Evolutionary conservation across 2,329 filamentous ascomycete species (phyloP), one percentile per base, ranked within the genome.

Genomic region (Bisporella sp.): DNA sequence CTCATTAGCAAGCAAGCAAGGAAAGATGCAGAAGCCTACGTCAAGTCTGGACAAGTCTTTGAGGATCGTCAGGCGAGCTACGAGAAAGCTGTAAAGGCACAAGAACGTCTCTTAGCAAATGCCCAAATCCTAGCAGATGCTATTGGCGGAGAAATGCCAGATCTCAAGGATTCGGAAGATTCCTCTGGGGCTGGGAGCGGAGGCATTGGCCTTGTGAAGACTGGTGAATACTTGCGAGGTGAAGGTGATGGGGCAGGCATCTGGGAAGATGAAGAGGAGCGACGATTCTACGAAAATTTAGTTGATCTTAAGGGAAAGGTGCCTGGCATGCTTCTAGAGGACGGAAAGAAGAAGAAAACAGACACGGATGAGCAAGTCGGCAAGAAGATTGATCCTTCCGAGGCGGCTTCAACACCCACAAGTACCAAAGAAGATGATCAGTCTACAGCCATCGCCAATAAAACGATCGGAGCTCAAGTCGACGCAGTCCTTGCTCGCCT

Each of bases 231-330:
- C 63, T 75, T 97, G 39, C 86, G 89, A 37, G 91, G 90, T 9
- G 88, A 95, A 66, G 86, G 85, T 28, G 92, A 97, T 52, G 91
- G 90, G 21, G 81, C 91, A 29, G 93, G 93, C 0, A 97, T 99
- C 55, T 99, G 93, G 93, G 91, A 96, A 71, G 93, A 99, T 61
- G 93, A 99, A 64, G 93, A 99, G 49, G 92, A 99, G 69, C 84
- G 93, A 53, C 87, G 93, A 54, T 99, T 99, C 67, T 99, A 99
- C 70, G 93, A 99, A 72, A 97, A 96, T 57, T 70, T 99, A 8
- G 87, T 95, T 9, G 93, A 99, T 64, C 73, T 99, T 12, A 96
- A 95, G 65, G 93, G 95, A 59, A 95, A 96, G 60, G 93, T 99
- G 3, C 95, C 93, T 0, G 86, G 86, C 1, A 95, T 99, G 60